Conservation (phyloP, 768 basidiomycete species). For the Nevesoporus exiguus region DNA sequence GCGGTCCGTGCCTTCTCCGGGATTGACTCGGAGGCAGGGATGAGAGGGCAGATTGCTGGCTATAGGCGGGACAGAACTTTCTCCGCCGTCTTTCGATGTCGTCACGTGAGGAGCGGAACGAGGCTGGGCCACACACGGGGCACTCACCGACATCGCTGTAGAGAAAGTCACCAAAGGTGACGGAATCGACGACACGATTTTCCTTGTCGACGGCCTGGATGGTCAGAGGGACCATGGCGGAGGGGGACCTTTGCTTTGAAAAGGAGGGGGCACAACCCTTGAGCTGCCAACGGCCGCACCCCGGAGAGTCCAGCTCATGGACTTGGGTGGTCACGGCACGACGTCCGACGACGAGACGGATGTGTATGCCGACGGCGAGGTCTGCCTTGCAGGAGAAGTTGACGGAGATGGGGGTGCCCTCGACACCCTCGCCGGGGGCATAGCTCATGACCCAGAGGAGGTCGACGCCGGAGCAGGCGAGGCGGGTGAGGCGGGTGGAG, state of each 20-base stretch:
- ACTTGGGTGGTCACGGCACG: conserved; percentile 69
- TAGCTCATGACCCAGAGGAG: conserved; percentile 66
- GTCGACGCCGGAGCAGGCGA: conserved; percentile 46
- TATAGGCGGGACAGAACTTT: not conserved
- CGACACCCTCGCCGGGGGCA: conserved; percentile 59
- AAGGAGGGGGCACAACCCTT: conserved; percentile 59
- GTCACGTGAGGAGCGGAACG: conserved; percentile 1
- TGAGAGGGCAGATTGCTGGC: conserved; percentile 14
- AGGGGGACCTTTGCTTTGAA: conserved; percentile 36
- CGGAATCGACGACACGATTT: conserved; percentile 54
- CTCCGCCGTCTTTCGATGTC: conserved; percentile 6
- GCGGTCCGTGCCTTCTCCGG: conserved; percentile 19
- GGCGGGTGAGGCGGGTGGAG: conserved; percentile 16
- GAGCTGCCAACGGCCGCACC: conserved; percentile 60
- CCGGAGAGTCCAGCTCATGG: conserved; percentile 43
- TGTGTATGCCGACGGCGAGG: conserved; percentile 39
- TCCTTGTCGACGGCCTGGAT: conserved; percentile 60
- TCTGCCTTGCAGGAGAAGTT: conserved; percentile 39
- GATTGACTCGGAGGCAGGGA: conserved; percentile 28
- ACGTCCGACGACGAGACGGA: conserved; percentile 72
- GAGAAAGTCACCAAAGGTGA: conserved; percentile 69
- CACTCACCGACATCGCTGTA: conserved; percentile 51
- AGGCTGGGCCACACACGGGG: not conserved
- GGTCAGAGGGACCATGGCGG: conserved; percentile 49
- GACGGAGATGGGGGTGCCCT: conserved; percentile 61